Percentiles rank a stretch among this genome's conserved stretches.
phyloP scores from a whole-genome alignment of 106 monocot species.

The Chionographis japonica region DNA sequence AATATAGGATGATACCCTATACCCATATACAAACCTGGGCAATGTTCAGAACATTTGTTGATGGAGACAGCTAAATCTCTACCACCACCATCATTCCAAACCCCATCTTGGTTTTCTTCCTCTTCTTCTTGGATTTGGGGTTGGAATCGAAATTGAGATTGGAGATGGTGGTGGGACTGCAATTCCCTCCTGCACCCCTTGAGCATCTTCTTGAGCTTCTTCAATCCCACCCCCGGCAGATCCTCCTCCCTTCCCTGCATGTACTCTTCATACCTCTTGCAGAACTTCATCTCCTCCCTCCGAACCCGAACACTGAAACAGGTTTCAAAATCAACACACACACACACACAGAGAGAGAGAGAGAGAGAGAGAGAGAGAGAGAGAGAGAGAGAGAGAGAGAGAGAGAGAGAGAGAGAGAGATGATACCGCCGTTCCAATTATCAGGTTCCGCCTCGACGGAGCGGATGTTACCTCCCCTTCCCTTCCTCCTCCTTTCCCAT shows the following conservation, averaged over 20 bases:
- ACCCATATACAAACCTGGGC: slow-evolving; percentile 34
- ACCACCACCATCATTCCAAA: neutral
- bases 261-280: slow-evolving; percentile 84
- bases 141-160: neutral
- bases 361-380: neutral
- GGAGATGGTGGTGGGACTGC: slow-evolving; percentile 1
- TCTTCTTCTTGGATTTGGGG: neutral
- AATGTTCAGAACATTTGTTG: slow-evolving; percentile 34
- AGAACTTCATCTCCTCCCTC: slow-evolving; percentile 64
- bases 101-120: neutral
- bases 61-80: neutral
- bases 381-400: slow-evolving; percentile 6
- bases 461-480: too few relatives aligned
- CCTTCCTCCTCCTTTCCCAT: too few relatives aligned
- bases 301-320: neutral
- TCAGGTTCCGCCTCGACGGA: too few relatives aligned
- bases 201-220: slow-evolving; percentile 78
- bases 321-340: too few relatives aligned
- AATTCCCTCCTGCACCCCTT: slow-evolving; percentile 42
- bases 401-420: neutral
- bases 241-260: slow-evolving; percentile 58
- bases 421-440: too few relatives aligned
- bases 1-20: too few relatives aligned
- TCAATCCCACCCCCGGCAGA: slow-evolving; percentile 59
- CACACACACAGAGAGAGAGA: neutral